Evolutionary conservation across 768 basidiomycete genomes (phyloP), one percentile per base, ranked within the genome.

Genomic region (Russula ochroleuca): DNA sequence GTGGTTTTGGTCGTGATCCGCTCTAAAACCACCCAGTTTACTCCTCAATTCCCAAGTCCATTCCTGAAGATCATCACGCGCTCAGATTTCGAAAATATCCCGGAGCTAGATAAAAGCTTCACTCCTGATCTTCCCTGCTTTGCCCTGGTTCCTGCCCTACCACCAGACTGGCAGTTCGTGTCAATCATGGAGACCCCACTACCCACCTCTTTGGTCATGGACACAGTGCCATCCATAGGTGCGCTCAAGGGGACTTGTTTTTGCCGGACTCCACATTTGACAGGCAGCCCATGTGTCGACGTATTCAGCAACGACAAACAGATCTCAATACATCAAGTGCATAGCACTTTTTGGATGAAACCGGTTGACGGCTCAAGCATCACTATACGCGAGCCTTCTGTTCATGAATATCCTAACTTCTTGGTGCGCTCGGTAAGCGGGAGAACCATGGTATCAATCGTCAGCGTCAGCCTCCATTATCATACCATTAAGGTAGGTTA

Each of bases 101-200:
- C 49, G 17, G 41, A 40, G 25, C 40, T 9, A 17, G 17, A 56
- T 15, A 49, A 15, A 14, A 37, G 21, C 31, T 13, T 35, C 10
- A 40, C 21, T 53, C 51, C 17, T 63, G 50, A 52, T 63, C 51
- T 25, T 59, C 62, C 15, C 54, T 57, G 21, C 41, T 49, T 35
- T 37, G 13, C 54, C 48, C 50, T 28, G n/a, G 62, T 53, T 37
- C 51, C 57, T 63, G 61, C 55, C n/a, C 13, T 49, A 49, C 25
- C 47, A 23, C 47, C 38, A 9, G 38, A 6, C 45, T 47, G 21
- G 23, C 23, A 40, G 19, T 25, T 56, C 54, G 1, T 50, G 37
- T 50, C 48, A 59, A 50, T 40, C 38, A 31, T 31, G 2, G 17
- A 19, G 45, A 17, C 35, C 37, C 38, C 58, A 38, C 23, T 14